Evolutionary conservation across 192 early-diverging fungal species (phyloP).

Genomic region (Chytriomyces confervae): DNA sequence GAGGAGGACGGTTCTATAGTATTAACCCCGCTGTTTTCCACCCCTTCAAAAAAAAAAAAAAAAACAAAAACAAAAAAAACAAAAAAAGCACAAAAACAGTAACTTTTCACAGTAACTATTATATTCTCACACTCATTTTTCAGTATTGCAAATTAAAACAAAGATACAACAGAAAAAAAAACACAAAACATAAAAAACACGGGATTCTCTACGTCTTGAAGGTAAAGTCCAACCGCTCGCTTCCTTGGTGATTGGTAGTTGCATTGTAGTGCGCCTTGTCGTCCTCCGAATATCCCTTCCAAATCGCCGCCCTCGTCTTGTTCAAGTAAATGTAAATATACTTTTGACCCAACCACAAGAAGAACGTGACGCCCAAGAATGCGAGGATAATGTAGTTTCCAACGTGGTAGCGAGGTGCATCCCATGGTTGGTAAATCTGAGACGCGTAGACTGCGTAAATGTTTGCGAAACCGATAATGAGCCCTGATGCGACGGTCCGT

Average conservation of each 20-base stretch:
- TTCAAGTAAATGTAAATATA: slow-evolving; percentile 54
- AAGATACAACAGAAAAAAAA: too few species aligned
- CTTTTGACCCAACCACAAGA: slow-evolving; percentile 51
- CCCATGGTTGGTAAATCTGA: slow-evolving; percentile 42
- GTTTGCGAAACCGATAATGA: slow-evolving; percentile 39
- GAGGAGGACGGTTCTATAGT: background rate
- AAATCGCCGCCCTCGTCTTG: slow-evolving; percentile 53
- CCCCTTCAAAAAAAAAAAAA: slow-evolving; percentile 15
- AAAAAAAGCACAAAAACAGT: too few species aligned
- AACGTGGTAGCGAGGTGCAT: slow-evolving; percentile 56
- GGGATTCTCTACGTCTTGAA: slow-evolving; percentile 16
- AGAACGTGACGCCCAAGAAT: slow-evolving; percentile 39
- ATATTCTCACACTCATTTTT: too few species aligned
- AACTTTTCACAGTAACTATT: too few species aligned
- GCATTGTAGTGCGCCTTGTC: slow-evolving; percentile 59
- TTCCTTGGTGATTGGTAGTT: slow-evolving; percentile 60
- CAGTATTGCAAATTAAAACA: too few species aligned
- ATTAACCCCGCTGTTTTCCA: slow-evolving; percentile 8
- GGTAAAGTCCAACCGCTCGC: slow-evolving; percentile 59
- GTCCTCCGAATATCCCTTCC: slow-evolving; percentile 52
- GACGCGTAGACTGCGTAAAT: slow-evolving; percentile 29
- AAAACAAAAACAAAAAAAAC: slow-evolving; percentile 10
- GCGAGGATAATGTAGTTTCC: slow-evolving; percentile 60
- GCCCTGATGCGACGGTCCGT: slow-evolving; percentile 39
- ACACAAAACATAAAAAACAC: background rate